phyloP scores from a whole-genome alignment of 345 rosid species.

The Triadica sebifera region DNA sequence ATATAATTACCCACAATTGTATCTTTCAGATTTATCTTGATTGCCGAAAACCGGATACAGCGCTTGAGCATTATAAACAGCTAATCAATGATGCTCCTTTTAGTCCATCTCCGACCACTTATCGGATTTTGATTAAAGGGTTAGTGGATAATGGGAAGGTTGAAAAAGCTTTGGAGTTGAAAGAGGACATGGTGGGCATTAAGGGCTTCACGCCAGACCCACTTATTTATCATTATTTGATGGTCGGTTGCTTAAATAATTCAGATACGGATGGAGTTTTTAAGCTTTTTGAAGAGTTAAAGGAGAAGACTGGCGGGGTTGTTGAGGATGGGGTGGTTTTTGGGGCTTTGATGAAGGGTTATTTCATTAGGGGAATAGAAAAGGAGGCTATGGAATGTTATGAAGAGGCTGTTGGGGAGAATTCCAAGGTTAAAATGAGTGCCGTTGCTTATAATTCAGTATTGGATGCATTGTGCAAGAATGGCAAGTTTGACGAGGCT shows the following conservation, averaged over 20 bases:
- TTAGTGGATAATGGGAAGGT: slow-evolving; percentile 70
- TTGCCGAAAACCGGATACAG: slow-evolving; percentile 73
- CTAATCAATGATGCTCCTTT: slow-evolving; percentile 62
- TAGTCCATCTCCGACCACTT: slow-evolving; percentile 72
- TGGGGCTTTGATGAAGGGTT: slow-evolving; percentile 76
- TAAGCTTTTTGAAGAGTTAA: slow-evolving; percentile 66
- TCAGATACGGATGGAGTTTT: slow-evolving; percentile 59
- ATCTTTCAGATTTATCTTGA: slow-evolving; percentile 79
- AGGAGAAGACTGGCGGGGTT: slow-evolving; percentile 67
- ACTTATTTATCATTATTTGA: slow-evolving; percentile 62
- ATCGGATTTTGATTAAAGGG: slow-evolving; percentile 71
- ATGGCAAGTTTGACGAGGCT: slow-evolving; percentile 71
- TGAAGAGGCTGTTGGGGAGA: slow-evolving; percentile 47
- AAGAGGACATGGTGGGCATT: slow-evolving; percentile 60
- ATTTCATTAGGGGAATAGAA: slow-evolving; percentile 70
- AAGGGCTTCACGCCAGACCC: slow-evolving; percentile 65
- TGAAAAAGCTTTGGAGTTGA: slow-evolving; percentile 80
- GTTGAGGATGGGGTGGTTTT: slow-evolving; percentile 77
- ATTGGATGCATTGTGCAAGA: slow-evolving; percentile 70
- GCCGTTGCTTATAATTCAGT: slow-evolving; percentile 65
- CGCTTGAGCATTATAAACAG: slow-evolving; percentile 76
- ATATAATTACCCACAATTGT: slow-evolving; percentile 69
- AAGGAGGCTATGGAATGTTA: slow-evolving; percentile 80
- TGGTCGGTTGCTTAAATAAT: slow-evolving; percentile 56
- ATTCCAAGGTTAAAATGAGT: slow-evolving; percentile 62